These are phyloP conservation scores for Przewalskia tangutica DNA, from an alignment of 257 asterid genomes.

Conservation along the genomic window DNA sequence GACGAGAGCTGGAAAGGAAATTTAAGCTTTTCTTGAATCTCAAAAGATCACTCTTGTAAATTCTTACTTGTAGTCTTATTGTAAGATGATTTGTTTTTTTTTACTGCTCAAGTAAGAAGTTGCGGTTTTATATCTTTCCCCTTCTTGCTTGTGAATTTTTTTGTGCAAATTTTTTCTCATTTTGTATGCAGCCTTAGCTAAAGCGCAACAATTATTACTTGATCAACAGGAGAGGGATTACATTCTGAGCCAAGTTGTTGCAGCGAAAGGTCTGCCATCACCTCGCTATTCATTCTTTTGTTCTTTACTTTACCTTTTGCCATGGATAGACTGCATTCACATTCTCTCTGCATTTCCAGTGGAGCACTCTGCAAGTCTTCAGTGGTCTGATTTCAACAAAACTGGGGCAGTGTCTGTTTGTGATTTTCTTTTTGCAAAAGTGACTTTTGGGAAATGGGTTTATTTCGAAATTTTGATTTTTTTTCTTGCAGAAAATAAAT, in stretches of 20 bases:
- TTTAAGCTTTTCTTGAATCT: neutral
- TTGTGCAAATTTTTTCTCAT: neutral
- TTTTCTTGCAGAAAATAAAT: neutral
- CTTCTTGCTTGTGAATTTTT: neutral
- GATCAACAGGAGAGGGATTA: slow-evolving; percentile 93
- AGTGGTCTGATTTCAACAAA: neutral
- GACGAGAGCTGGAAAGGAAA: neutral
- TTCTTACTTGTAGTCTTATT: neutral
- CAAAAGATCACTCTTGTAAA: neutral
- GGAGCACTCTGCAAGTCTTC: neutral
- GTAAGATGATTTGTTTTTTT: neutral
- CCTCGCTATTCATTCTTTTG: neutral
- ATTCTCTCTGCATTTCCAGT: neutral
- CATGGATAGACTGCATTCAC: neutral
- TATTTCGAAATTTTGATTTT: neutral
- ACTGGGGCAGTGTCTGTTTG: neutral
- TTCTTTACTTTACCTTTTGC: neutral
- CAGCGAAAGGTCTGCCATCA: slow-evolving; percentile 64
- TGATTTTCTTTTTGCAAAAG: neutral
- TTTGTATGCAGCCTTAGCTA: slow-evolving; percentile 65
- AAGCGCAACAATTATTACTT: slow-evolving; percentile 81
- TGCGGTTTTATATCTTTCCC: neutral
- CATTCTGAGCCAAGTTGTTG: slow-evolving; percentile 73
- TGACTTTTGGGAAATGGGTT: neutral
- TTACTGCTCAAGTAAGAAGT: neutral